Base-by-base conservation (phyloP, 139 green algal genomes). In the Chlamydomonas sphaeroides region DNA sequence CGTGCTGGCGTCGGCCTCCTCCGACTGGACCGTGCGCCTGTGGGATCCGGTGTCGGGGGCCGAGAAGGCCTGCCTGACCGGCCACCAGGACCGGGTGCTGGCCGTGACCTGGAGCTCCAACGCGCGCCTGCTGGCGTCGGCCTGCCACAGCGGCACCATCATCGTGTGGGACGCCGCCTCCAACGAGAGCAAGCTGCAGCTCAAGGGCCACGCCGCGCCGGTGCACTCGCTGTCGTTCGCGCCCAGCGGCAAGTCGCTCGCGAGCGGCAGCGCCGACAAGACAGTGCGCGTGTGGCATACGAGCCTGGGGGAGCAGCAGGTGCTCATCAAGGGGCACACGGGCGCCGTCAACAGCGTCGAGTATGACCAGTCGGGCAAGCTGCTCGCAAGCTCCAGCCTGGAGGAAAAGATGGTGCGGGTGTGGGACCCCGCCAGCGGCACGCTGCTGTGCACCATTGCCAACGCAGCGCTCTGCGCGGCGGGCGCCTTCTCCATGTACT, bases 21-120 rank as follows among this genome's bases (percentile, higher is more conserved):
- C 51, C 32, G 81, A 86, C 70, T 67, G 71, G 66, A 83, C 62
- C 3, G 81, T 86, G 41, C 81, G 63, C 18, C 63, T 86, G 63
- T 86, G 81, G 81, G 81, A 86, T 38, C 59, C 72, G 7, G 63
- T 68, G 6, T 35, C 11, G 36, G 76, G 76, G 48, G 14, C 68
- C 41, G 56, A 66, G 36, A 61, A 26, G 53, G 51, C 23, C 26
- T 6, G 66, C 65, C 41, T 89, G 62, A n/a, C 68, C 35, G 85
- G 79, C 4, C 85, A 89, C 80, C 38, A 49, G 73, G 80, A 88
- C 41, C 61, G 68, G 25, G 80, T 88, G 32, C 53, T 74, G 32
- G n/a, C 61, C 18, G 79, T 89, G 2, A 45, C 65, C 28, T 88
- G 80, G 33, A 14, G 30, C 14, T 56, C 66, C 74, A 68, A 71